Percentiles rank a stretch among this genome's conserved stretches.
Conservation (phyloP, 1,284 basidiomycete genomes). For the Chondrostereum purpureum region DNA sequence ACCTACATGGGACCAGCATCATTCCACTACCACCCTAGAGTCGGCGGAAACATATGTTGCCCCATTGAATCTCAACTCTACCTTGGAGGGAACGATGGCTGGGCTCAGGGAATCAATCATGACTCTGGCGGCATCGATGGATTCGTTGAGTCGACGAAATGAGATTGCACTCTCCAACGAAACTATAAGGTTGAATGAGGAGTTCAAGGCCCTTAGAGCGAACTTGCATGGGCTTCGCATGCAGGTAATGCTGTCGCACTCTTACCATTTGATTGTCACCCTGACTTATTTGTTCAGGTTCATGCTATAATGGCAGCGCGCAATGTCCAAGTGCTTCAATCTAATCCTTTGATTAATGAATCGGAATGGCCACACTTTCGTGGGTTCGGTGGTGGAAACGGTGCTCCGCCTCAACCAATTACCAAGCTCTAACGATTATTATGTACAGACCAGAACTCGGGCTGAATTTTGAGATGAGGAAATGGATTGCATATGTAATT, state of each 20-base stretch:
- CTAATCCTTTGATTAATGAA: conserved; percentile 21
- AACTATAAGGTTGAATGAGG: conserved; percentile 66
- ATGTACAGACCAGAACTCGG: too few species aligned
- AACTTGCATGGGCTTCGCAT: conserved; percentile 75
- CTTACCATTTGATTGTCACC: too few species aligned
- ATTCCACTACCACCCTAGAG: background rate
- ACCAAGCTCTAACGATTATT: conserved; percentile 32
- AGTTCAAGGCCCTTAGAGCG: conserved; percentile 66
- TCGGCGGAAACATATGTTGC: conserved; percentile 31
- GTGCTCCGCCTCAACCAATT: conserved; percentile 19
- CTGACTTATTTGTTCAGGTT: conserved; percentile 25
- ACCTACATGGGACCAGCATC: background rate
- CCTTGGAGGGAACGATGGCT: conserved; percentile 52
- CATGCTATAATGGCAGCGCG: conserved; percentile 66
- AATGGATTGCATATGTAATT: too few species aligned
- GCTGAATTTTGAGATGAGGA: too few species aligned
- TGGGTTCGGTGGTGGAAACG: conserved; percentile 14
- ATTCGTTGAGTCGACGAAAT: conserved; percentile 54
- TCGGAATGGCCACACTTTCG: conserved; percentile 17
- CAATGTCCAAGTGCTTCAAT: conserved; percentile 46
- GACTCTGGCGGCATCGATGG: conserved; percentile 52
- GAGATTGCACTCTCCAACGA: conserved; percentile 69
- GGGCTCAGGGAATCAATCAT: conserved; percentile 57
- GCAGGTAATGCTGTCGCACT: too few species aligned
- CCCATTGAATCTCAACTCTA: conserved; percentile 53